Base-by-base conservation (phyloP, 2,329 filamentous ascomycete species). In the Phialophora macrospora region DNA sequence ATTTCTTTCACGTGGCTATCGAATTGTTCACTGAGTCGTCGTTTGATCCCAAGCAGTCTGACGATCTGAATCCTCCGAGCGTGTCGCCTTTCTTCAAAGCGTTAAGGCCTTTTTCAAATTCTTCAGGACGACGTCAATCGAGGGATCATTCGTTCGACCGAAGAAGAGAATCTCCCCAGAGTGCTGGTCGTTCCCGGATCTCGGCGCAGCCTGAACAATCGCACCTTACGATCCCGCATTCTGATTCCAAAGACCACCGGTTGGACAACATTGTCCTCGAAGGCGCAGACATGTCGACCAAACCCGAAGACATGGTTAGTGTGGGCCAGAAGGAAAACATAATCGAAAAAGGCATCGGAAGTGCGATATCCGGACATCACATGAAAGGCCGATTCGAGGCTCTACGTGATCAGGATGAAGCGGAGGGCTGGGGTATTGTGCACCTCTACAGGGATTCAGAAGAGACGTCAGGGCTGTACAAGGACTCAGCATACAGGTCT, bases 371-470 rank as follows among this genome's bases (percentile, higher is more conserved):
- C 5, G 91, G 90, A 5, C 86, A 90, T 58, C 89, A 91, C 65
- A 96, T 93, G 0, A 97, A 93, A 76, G 95, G 92, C 4, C 84
- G 86, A 68, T 96, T 90, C 74, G 80, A 91, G 22, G 88, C 90
- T 0, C 82, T 94, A 0, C 85, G 89, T 63, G 87, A 90, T 62
- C 92, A 92, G 0, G 90, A 96, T 66, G 83, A 93, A 1, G 91
- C 92, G 49, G 60, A 67, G 56, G 66, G 66, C 14, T 97, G 92
- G 90, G 95, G 95, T 1, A 87, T 98, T 14, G 93, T 99, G 1
- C 95, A 97, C 76, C 85, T 99, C 30, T 99, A 97, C 76, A 87
- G 93, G 9, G 94, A 98, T 77, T 86, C 86, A 1, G 87, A 92
- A 65, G 91, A 96, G 76, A 89, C 88, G 0, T 82, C 86, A 1